phyloP scores from a whole-genome alignment of 176 grass and related monocot species.

The Chrysopogon serrulatus region DNA sequence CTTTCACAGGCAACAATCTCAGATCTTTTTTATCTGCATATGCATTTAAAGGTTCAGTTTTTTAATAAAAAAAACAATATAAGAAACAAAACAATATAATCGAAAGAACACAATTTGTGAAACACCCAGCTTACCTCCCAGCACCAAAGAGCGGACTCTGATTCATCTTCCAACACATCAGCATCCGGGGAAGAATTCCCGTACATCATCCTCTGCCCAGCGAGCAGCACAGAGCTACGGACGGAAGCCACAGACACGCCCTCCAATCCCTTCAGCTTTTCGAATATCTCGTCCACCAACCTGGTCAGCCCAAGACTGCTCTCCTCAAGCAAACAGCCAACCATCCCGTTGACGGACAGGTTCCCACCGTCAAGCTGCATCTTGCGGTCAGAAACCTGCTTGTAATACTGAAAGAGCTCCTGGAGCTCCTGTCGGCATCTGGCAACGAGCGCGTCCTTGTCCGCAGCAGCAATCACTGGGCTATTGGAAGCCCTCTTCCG shows the following conservation, averaged over 20 bases:
- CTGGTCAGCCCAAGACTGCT: slow-evolving; percentile 60
- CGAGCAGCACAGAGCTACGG: slow-evolving; percentile 49
- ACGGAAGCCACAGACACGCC: slow-evolving; percentile 48
- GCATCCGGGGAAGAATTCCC: slow-evolving; percentile 54
- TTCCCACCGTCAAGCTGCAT: slow-evolving; percentile 23
- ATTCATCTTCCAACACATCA: slow-evolving; percentile 87
- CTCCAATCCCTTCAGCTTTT: slow-evolving; percentile 51
- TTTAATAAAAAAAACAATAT: background rate
- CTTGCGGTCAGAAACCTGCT: slow-evolving; percentile 41
- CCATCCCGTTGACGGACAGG: slow-evolving; percentile 39
- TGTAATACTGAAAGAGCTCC: slow-evolving; percentile 44
- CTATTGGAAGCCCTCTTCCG: slow-evolving; percentile 59
- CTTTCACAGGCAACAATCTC: slow-evolving; percentile 59
- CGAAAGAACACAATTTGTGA: background rate
- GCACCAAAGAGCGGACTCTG: slow-evolving; percentile 70
- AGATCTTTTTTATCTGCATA: slow-evolving; percentile 74
- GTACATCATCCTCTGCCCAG: slow-evolving; percentile 82
- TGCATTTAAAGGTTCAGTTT: background rate
- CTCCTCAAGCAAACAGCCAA: slow-evolving; percentile 78
- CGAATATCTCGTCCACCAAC: slow-evolving; percentile 50
- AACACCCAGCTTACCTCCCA: slow-evolving; percentile 69
- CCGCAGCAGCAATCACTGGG: slow-evolving; percentile 23
- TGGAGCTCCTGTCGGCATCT: slow-evolving; percentile 48
- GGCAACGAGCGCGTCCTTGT: slow-evolving; percentile 41
- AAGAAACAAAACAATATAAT: background rate